phyloP scores from a whole-genome alignment of 441 rosid species.

The Pelargonium exstipulatum region DNA sequence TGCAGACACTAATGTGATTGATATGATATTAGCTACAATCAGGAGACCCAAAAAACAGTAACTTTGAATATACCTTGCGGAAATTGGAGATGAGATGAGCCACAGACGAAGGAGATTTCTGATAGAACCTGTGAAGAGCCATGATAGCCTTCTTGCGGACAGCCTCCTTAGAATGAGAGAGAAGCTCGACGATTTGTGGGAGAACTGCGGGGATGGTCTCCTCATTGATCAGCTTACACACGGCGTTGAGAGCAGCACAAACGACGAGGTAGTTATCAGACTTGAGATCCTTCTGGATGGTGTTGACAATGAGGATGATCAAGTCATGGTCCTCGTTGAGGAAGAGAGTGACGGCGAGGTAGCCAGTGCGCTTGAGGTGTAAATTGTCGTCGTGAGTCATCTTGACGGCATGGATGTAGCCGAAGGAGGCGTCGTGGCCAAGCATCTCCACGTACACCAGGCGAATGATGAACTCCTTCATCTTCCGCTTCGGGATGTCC shows the following conservation, averaged over 20 bases:
- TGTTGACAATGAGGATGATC: constrained; percentile 85
- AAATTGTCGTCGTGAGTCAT: constrained; percentile 91
- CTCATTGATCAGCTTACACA: constrained; percentile 85
- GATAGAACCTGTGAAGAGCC: constrained; percentile 89
- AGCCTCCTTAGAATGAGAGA: constrained; percentile 77
- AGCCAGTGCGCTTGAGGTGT: constrained; percentile 83
- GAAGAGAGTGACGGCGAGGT: constrained; percentile 85
- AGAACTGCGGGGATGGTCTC: constrained; percentile 96
- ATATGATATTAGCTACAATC: background rate
- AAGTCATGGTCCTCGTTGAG: constrained; percentile 90
- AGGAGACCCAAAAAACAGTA: background rate
- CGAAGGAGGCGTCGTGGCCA: constrained; percentile 95
- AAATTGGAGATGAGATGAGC: constrained; percentile 81
- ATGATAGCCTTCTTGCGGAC: constrained; percentile 92
- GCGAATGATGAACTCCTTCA: constrained; percentile 89
- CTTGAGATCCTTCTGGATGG: constrained; percentile 94
- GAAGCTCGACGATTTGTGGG: constrained; percentile 78
- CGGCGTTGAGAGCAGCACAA: constrained; percentile 82
- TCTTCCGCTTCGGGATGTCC: constrained; percentile 80
- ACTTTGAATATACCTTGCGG: constrained; percentile 47
- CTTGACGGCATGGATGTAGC: constrained; percentile 95
- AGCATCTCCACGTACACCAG: constrained; percentile 93
- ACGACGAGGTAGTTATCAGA: constrained; percentile 84
- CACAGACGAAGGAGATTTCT: constrained; percentile 83
- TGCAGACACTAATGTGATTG: background rate